A percentile compares a stretch with the other conserved stretches of the same genome.
Conservation (phyloP, 2,329 filamentous ascomycete species). For the Stachybotrys chlorohalonatus region DNA sequence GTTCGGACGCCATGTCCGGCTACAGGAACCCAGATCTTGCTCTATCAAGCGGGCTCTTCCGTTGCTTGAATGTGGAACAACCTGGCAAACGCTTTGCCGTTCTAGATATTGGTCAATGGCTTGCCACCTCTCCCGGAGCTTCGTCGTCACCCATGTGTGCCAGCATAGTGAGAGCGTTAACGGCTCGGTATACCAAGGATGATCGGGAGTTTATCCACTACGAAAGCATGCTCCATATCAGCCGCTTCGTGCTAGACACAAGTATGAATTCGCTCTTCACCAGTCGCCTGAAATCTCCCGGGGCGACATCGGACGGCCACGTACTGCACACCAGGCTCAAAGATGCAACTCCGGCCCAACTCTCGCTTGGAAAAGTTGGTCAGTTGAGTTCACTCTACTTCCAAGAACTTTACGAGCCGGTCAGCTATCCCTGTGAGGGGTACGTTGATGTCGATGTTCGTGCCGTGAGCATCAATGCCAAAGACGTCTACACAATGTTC, state of each 20-base stretch:
- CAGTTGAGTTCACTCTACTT: conserved; percentile 10
- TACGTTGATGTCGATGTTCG: not conserved
- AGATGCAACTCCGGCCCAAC: conserved; percentile 1
- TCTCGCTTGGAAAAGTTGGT: conserved; percentile 5
- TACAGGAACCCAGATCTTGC: not conserved
- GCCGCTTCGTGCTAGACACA: conserved; percentile 12
- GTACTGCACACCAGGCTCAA: not conserved
- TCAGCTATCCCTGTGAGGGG: conserved; percentile 1
- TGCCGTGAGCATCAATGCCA: conserved; percentile 11
- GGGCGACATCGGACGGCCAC: not conserved
- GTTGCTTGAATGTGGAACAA: not conserved
- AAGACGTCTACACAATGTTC: conserved; percentile 15
- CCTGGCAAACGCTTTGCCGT: not conserved
- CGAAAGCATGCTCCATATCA: conserved; percentile 4
- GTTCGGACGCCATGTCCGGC: not conserved
- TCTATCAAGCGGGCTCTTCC: not conserved
- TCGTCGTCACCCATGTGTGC: not conserved
- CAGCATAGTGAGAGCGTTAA: not conserved
- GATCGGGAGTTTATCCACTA: conserved; percentile 2
- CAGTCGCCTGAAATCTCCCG: not conserved
- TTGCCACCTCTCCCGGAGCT: not conserved
- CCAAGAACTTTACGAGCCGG: conserved; percentile 5
- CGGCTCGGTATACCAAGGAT: not conserved
- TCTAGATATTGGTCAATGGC: not conserved
- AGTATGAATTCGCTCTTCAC: conserved; percentile 11